Conservation (phyloP, 441 rosid genomes). For the Rhodomyrtus psidioides region DNA sequence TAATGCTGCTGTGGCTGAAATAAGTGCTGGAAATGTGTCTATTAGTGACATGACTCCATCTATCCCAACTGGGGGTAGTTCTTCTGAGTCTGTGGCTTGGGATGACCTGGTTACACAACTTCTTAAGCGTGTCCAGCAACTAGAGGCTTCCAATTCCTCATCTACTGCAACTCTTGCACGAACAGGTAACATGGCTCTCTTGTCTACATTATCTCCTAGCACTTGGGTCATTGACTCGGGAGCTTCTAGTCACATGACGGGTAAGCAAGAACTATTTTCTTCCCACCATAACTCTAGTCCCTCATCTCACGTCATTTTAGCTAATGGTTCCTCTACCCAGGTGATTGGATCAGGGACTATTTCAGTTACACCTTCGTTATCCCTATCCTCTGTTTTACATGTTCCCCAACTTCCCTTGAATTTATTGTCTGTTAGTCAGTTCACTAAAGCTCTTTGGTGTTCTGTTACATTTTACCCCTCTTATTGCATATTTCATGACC, state of each 20-base stretch:
- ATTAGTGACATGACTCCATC: not conserved
- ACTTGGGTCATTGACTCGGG: not conserved
- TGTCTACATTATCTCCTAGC: not conserved
- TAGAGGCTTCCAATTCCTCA: not conserved
- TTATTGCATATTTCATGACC: no score
- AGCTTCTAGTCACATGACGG: not conserved
- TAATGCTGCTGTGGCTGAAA: fast-evolving
- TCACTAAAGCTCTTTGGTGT: no score
- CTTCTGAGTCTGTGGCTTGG: fast-evolving
- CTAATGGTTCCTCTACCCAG: no score
- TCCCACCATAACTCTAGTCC: no score
- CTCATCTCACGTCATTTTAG: no score
- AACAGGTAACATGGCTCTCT: not conserved
- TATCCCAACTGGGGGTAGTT: not conserved
- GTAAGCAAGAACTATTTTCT: no score
- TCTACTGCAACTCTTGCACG: not conserved
- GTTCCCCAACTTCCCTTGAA: no score
- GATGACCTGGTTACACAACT: not conserved
- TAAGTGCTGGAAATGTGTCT: not conserved
- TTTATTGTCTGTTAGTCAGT: no score
- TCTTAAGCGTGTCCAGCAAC: not conserved
- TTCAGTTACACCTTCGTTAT: no score
- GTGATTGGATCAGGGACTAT: no score
- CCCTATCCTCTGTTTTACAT: no score
- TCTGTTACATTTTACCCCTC: no score